phyloP scores from a whole-genome alignment of 352 stramenopile genomes.

The Phytopythium montanum region DNA sequence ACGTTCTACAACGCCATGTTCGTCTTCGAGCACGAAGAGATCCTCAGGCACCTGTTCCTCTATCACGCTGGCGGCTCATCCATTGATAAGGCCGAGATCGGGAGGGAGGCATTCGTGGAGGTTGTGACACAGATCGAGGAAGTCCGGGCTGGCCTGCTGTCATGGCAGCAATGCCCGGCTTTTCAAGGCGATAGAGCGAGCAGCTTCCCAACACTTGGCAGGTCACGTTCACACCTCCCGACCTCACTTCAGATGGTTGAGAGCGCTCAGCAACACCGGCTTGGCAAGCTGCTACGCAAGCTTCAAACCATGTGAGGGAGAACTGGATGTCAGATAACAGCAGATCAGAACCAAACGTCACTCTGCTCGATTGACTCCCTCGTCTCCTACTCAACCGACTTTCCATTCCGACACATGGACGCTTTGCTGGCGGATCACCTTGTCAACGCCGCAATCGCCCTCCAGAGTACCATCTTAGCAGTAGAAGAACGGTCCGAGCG shows the following conservation, averaged over 20 bases:
- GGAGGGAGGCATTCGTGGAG: conserved; percentile 43
- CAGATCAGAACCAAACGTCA: neutral
- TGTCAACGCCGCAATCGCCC: conserved; percentile 6
- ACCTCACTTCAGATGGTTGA: conserved; percentile 34
- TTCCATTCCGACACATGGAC: neutral
- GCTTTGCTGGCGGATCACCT: neutral
- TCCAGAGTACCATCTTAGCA: neutral
- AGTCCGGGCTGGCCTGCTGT: conserved; percentile 30
- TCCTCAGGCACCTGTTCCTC: conserved; percentile 36
- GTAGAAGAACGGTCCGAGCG: conserved; percentile 14
- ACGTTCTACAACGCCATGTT: conserved; percentile 51
- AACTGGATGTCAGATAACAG: no score
- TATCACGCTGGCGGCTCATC: conserved; percentile 16
- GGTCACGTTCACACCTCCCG: neutral
- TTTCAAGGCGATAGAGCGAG: conserved; percentile 7
- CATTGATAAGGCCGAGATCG: conserved; percentile 33
- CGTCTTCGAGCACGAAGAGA: conserved; percentile 42
- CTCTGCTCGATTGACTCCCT: neutral
- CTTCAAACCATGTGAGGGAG: conserved; percentile 26
- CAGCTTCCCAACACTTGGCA: neutral
- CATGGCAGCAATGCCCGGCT: conserved; percentile 44
- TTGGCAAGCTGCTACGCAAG: conserved; percentile 41
- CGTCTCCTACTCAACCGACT: neutral
- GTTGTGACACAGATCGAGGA: conserved; percentile 62
- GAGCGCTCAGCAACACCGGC: conserved; percentile 39